Percentiles rank a stretch among this genome's conserved stretches.
Evolutionary conservation across 2,329 filamentous ascomycete genomes (phyloP).

Genomic region (Phyllosticta citribraziliensis): DNA sequence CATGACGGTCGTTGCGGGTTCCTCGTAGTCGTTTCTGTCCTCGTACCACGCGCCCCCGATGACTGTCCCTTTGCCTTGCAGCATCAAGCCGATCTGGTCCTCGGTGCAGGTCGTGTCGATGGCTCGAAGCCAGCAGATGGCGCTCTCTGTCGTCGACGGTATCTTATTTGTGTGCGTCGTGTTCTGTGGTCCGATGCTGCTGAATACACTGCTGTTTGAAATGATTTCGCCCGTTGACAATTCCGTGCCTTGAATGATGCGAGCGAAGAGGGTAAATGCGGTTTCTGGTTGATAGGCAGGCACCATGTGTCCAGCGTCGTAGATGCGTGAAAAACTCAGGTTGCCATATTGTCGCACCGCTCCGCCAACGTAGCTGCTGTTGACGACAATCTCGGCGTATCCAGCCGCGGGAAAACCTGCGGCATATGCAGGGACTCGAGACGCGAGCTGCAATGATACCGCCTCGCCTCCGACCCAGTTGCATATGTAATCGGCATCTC

Average conservation of each 20-base stretch:
- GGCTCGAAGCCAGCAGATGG: constrained; percentile 53
- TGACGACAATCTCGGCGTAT: constrained; percentile 62
- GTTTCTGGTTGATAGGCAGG: constrained; percentile 40
- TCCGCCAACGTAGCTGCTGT: constrained; percentile 58
- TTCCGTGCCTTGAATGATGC: constrained; percentile 40
- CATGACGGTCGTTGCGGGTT: constrained; percentile 11
- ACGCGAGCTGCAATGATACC: constrained; percentile 49
- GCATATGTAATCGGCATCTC: constrained; percentile 48
- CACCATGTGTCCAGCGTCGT: constrained; percentile 44
- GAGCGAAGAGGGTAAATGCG: constrained; percentile 42
- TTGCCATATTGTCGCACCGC: constrained; percentile 70
- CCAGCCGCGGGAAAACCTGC: constrained; percentile 54
- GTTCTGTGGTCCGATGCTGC: constrained; percentile 47
- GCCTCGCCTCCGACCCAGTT: constrained; percentile 68
- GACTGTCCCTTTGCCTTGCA: constrained; percentile 34
- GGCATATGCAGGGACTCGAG: constrained; percentile 33
- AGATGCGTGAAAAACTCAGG: constrained; percentile 42
- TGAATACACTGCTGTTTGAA: constrained; percentile 26
- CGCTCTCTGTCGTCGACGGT: constrained; percentile 35
- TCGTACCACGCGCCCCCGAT: constrained; percentile 17
- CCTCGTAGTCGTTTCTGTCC: constrained; percentile 9
- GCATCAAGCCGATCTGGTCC: constrained; percentile 40
- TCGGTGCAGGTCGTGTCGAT: constrained; percentile 43
- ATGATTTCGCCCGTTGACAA: constrained; percentile 41
- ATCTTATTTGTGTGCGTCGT: constrained; percentile 47